Percentiles rank a stretch among this genome's conserved stretches.
These are phyloP conservation scores for Yamadazyma ubonensis DNA, from an alignment of 805 yeast genomes.

Conservation along the genomic window DNA sequence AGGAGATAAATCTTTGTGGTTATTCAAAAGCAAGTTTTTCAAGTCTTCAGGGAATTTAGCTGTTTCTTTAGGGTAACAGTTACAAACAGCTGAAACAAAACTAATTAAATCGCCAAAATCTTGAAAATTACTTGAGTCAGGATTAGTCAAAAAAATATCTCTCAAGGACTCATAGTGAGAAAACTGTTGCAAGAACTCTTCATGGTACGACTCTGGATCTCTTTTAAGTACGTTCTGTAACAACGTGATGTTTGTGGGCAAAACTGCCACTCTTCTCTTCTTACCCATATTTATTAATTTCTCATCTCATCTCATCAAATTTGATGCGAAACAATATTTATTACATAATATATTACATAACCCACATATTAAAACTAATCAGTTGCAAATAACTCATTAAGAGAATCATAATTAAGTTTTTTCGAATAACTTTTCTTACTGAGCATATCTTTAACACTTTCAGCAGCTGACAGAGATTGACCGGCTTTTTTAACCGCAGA, in stretches of 20 bases:
- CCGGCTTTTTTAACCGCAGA: conserved; percentile 38
- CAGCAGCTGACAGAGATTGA: conserved; percentile 62
- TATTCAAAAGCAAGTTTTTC: conserved; percentile 61
- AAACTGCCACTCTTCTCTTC: conserved; percentile 85
- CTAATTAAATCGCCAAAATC: conserved; percentile 82
- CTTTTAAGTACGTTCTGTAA: conserved; percentile 89
- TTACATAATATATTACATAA: conserved; percentile 1
- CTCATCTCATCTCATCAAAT: conserved; percentile 10
- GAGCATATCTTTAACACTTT: conserved; percentile 74
- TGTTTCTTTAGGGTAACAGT: conserved; percentile 88
- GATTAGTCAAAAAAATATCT: conserved; percentile 80
- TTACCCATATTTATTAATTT: conserved; percentile 59
- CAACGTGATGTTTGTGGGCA: conserved; percentile 89
- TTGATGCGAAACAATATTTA: neutral
- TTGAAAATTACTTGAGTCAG: conserved; percentile 49
- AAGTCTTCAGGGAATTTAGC: conserved; percentile 80
- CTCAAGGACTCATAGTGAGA: conserved; percentile 88
- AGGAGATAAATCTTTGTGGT: conserved; percentile 80
- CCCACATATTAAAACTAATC: neutral
- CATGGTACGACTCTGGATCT: conserved; percentile 91
- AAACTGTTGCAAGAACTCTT: conserved; percentile 90
- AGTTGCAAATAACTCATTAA: conserved; percentile 2
- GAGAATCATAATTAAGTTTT: conserved; percentile 84
- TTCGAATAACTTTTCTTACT: conserved; percentile 75
- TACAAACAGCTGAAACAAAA: conserved; percentile 87